Base-by-base conservation (phyloP, 106 monocot genomes). In the Posidonia australis region DNA sequence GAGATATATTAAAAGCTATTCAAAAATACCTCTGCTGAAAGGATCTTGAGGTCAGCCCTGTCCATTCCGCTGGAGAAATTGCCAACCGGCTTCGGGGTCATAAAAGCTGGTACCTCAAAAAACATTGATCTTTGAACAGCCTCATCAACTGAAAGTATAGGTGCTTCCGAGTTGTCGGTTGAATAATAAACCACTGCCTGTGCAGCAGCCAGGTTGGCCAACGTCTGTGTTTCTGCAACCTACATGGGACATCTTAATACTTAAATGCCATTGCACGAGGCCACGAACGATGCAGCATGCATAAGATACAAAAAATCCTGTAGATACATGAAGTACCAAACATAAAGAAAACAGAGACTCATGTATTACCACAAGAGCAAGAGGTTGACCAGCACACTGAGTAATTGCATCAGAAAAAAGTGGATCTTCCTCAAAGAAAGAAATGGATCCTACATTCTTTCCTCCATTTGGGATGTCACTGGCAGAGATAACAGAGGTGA, bases 351-450 rank as follows among this genome's bases (percentile, higher is more conserved):
- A n/a, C n/a, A n/a, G n/a, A n/a, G n/a, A n/a, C n/a, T n/a, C n/a
- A n/a, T n/a, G n/a, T n/a, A 27, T 69, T 85, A 92, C 92, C 92
- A 87, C 92, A 71, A 92, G 10, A 30, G 75, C 83, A 72, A 92
- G 76, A 27, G 87, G 87, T 62, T 92, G 80, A 45, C 92, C 92
- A 51, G 92, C 82, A 82, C 53, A 80, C 18, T 82, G 70, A 21
- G 84, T 73, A 36, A 82, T 22, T 28, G 79, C 67, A 61, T 63
- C 70, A 56, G 84, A 82, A 74, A 92, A 85, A 7, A 92, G 67
- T 9, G 66, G 73, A 52, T 84, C 87, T 57, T 43, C 62, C 24
- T 82, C 92, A 67, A 82, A 82, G 0, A 83, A 23, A 60, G n/a
- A 26, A 4, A 18, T 54, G 5, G 67, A 45, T 22, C 86, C 92